phyloP scores from a whole-genome alignment of 2,329 filamentous ascomycete species.

The Cladosporium colombiae region DNA sequence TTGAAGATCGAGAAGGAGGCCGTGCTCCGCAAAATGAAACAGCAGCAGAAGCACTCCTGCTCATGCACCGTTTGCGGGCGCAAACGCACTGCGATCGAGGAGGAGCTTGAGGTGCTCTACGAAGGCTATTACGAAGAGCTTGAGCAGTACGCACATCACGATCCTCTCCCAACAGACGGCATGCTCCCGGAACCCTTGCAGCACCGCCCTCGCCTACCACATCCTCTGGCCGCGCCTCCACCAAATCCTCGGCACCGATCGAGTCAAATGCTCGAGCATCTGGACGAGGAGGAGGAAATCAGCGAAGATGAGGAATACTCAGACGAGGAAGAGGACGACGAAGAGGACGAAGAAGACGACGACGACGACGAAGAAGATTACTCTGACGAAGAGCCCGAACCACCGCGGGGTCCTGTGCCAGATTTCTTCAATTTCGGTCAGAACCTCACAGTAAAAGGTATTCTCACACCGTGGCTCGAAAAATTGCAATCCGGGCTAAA shows the following conservation, averaged over 20 bases:
- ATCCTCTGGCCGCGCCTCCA: conserved; percentile 36
- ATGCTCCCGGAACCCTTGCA: conserved; percentile 58
- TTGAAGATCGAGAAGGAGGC: conserved; percentile 99
- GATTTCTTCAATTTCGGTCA: conserved; percentile 98
- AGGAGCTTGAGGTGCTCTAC: conserved; percentile 95
- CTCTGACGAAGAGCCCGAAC: conserved; percentile 64
- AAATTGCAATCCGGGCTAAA: conserved; percentile 40
- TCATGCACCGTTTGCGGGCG: conserved; percentile 96
- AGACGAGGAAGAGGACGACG: conserved; percentile 60
- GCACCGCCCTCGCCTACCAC: conserved; percentile 42
- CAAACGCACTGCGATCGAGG: conserved; percentile 95
- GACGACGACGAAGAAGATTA: conserved; percentile 70
- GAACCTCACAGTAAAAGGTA: conserved; percentile 90
- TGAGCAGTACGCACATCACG: conserved; percentile 91
- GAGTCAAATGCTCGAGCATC: conserved; percentile 70
- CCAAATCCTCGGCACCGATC: conserved; percentile 63
- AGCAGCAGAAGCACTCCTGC: conserved; percentile 98
- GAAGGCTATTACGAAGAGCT: conserved; percentile 98
- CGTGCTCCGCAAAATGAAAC: conserved; percentile 98
- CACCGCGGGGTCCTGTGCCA: conserved; percentile 66
- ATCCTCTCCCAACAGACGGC: conserved; percentile 65
- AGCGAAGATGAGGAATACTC: conserved; percentile 66
- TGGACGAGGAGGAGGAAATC: conserved; percentile 60
- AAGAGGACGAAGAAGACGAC: conserved; percentile 58
- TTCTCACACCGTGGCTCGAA: conserved; percentile 40